These are phyloP conservation scores for Plectranthus barbatus DNA, from an alignment of 257 asterid species.

Conservation along the genomic window DNA sequence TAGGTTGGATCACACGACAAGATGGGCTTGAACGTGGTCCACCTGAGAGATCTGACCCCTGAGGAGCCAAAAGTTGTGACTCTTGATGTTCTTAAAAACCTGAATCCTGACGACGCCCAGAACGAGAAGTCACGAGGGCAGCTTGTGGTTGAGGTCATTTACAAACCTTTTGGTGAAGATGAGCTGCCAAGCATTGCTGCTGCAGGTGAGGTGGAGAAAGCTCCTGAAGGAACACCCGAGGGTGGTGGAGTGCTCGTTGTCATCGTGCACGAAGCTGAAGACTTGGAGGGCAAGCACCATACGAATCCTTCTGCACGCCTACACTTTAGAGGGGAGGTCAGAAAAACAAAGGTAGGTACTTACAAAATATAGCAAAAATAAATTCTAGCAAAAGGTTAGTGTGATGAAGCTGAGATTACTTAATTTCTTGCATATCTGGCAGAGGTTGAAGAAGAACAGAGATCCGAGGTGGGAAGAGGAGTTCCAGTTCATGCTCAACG, in stretches of 20 bases:
- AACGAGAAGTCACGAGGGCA: slow-evolving; percentile 68
- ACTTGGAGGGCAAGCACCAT: slow-evolving; percentile 76
- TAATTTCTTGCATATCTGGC: neutral
- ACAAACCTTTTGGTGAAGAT: slow-evolving; percentile 49
- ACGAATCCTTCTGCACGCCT: slow-evolving; percentile 60
- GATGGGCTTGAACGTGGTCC: slow-evolving; percentile 58
- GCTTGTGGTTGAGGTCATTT: slow-evolving; percentile 45
- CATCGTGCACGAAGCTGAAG: slow-evolving; percentile 74
- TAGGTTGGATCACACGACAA: slow-evolving; percentile 78
- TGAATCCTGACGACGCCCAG: slow-evolving; percentile 48
- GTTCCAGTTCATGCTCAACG: slow-evolving; percentile 58
- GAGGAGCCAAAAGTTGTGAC: slow-evolving; percentile 53
- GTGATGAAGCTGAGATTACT: too few relatives aligned
- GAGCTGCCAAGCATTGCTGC: slow-evolving; percentile 29
- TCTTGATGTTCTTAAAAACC: slow-evolving; percentile 57
- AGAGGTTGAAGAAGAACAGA: slow-evolving; percentile 59
- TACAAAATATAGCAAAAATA: too few relatives aligned
- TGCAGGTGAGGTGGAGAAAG: slow-evolving; percentile 41
- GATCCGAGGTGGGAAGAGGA: slow-evolving; percentile 95
- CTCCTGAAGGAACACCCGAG: slow-evolving; percentile 79
- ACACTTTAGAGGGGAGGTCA: slow-evolving; percentile 65
- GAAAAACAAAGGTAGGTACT: slow-evolving; percentile 52
- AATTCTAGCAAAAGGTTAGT: too few relatives aligned
- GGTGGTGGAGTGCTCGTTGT: slow-evolving; percentile 73
- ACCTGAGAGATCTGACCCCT: slow-evolving; percentile 46